phyloP scores from a whole-genome alignment of 1,284 basidiomycete species.

The Pholiota adiposa region DNA sequence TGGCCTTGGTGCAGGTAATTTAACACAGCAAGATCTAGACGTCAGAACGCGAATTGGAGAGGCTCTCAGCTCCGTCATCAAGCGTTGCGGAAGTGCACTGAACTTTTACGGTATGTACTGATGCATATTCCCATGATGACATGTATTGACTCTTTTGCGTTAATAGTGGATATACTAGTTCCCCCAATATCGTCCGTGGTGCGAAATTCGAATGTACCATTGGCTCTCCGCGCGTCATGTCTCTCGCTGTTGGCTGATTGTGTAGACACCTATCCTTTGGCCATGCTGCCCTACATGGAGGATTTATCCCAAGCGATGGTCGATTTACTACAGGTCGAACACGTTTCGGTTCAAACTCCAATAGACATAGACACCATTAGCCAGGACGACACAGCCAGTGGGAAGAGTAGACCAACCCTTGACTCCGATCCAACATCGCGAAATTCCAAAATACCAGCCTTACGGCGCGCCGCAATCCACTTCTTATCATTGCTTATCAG shows the following conservation, averaged over 20 bases:
- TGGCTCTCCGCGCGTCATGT: constrained; percentile 78
- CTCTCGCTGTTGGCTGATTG: constrained; percentile 83
- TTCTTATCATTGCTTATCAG: constrained; percentile 72
- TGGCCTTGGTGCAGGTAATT: constrained; percentile 47
- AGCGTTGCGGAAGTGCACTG: constrained; percentile 74
- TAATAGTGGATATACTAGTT: constrained; percentile 51
- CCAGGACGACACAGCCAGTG: constrained; percentile 3
- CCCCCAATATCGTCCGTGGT: constrained; percentile 70
- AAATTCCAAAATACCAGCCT: constrained; percentile 73
- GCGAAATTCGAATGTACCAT: constrained; percentile 63
- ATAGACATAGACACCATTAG: not conserved
- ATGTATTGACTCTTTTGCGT: not conserved
- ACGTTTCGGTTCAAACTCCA: constrained; percentile 35
- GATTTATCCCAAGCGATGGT: constrained; percentile 72
- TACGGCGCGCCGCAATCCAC: constrained; percentile 83
- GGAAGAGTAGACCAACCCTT: constrained; percentile 35
- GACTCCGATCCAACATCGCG: constrained; percentile 59
- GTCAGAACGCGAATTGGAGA: constrained; percentile 85
- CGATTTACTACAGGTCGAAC: constrained; percentile 82
- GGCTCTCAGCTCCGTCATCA: constrained; percentile 81
- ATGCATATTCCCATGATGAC: not conserved
- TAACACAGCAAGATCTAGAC: constrained; percentile 76
- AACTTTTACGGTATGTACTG: constrained; percentile 65
- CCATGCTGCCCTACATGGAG: constrained; percentile 64
- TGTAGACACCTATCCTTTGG: constrained; percentile 63